Evolutionary conservation across 176 grass and related monocot species (phyloP), one percentile per base, ranked within the genome.

Genomic region (Juncus effusus): DNA sequence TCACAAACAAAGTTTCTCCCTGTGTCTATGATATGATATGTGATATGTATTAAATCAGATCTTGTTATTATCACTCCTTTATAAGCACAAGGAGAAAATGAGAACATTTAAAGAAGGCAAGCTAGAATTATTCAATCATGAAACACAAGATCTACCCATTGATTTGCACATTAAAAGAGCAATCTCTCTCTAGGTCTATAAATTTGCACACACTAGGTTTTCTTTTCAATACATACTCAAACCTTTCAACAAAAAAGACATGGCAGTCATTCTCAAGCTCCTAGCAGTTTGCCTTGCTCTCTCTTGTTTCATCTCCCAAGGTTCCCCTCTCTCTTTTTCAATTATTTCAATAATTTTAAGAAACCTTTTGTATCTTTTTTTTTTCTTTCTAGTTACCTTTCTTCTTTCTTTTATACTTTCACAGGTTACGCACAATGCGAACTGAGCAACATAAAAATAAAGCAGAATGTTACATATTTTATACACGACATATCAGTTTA

Each of bases 231-330:
- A 47, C 4, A 47, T 5, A 47, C 44, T 6, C 52, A 13, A 38
- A 38, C 36, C 3, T 14, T 28, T 28, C 19, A 28, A 56, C 4
- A 16, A 5, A 57, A 42, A 42, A 70, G 36, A 2, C 53, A 70
- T 70, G 67, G 67, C 67, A 70, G 7, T 35, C 49, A 42, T 40
- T 70, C 38, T 57, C 38, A 70, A 58, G 53, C 6, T 70, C 37
- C 8, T 70, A 42, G 53, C 47, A 15, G 9, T 58, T 40, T 70
- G 52, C 10, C 2, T 41, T 11, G 3, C 16, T 4, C 16, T 70
- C 53, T 2, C 67, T 28, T 58, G 7, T 41, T 56, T 70, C n/a
- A 13, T 70, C 41, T 58, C 39, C 42, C 13, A 51, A 70, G 64
- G 64, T 67, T 67, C 12, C 19, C 19, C 19, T 28, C 19, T 63